Evolutionary conservation across 768 basidiomycete genomes (phyloP).

Genomic region (Exidia glandulosa): DNA sequence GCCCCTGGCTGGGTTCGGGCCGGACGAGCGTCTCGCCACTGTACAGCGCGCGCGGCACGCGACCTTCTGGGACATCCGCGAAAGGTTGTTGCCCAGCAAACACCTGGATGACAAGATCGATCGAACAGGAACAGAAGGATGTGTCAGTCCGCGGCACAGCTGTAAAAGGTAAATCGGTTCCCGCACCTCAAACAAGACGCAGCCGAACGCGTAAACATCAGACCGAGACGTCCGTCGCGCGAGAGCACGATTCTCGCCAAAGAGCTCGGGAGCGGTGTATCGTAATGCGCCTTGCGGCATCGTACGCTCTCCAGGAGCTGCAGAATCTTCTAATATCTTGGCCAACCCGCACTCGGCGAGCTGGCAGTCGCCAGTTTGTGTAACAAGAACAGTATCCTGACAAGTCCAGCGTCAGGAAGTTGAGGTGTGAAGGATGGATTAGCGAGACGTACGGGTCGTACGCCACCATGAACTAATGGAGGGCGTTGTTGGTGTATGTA

Average conservation of each 20-base stretch:
- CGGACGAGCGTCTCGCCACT: not conserved
- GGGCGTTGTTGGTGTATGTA: not conserved
- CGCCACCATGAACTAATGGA: not conserved
- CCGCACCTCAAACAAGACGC: not conserved
- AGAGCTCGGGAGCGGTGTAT: not conserved
- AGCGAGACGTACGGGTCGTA: not conserved
- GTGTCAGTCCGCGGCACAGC: not conserved
- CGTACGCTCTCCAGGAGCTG: not conserved
- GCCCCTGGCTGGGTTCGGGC: not conserved
- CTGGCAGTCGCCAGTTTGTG: not conserved
- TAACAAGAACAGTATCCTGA: not conserved
- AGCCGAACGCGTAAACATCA: not conserved
- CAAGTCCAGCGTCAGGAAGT: not conserved
- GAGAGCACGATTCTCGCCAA: not conserved
- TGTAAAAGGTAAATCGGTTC: not conserved
- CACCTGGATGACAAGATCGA: no score
- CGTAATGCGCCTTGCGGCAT: not conserved
- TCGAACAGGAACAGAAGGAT: not conserved
- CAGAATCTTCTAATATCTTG: not conserved
- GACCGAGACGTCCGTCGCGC: not conserved
- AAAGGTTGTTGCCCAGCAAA: not conserved
- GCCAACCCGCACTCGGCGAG: not conserved
- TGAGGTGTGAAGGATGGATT: not conserved
- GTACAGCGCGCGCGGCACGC: not conserved
- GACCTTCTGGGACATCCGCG: not conserved